Evolutionary conservation across 208 protist species (phyloP).

Genomic region (Crithidia brevicula): DNA sequence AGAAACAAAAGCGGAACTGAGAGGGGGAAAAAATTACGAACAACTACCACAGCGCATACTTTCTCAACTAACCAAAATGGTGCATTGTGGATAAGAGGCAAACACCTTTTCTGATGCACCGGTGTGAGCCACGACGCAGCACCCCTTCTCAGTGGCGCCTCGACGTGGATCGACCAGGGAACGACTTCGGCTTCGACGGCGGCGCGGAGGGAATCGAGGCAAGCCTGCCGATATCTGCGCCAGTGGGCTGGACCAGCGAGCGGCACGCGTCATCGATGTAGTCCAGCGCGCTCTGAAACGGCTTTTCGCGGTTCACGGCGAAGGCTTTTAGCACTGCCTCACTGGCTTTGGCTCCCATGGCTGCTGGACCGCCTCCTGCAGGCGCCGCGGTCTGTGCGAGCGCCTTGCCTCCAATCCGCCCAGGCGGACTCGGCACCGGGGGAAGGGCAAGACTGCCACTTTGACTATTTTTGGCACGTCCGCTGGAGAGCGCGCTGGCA

Average conservation of each 20-base stretch:
- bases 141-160: conserved; percentile 20
- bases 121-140: neutral
- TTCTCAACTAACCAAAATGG: too few relatives aligned
- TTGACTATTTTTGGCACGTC: conserved; percentile 14
- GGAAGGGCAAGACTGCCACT: conserved; percentile 2
- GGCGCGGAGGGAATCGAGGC: conserved; percentile 30
- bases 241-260: conserved; percentile 25
- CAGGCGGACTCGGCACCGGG: conserved; percentile 11
- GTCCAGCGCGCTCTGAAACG: conserved; percentile 42
- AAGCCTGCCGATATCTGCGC: conserved; percentile 26
- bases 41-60: too few relatives aligned
- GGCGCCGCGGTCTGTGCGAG: neutral
- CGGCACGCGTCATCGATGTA: conserved; percentile 53
- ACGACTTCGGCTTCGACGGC: conserved; percentile 29
- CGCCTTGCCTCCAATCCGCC: conserved; percentile 4
- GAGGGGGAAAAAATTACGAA: neutral
- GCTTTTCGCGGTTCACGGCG: conserved; percentile 23
- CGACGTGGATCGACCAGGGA: conserved; percentile 4
- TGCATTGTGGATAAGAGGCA: too few relatives aligned
- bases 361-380: neutral
- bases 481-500: conserved; percentile 2
- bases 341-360: neutral
- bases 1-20: too few relatives aligned
- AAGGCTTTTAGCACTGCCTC: neutral
- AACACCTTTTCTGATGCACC: neutral